Conservation (phyloP, 345 rosid genomes). For the Clarkia xantiana region DNA sequence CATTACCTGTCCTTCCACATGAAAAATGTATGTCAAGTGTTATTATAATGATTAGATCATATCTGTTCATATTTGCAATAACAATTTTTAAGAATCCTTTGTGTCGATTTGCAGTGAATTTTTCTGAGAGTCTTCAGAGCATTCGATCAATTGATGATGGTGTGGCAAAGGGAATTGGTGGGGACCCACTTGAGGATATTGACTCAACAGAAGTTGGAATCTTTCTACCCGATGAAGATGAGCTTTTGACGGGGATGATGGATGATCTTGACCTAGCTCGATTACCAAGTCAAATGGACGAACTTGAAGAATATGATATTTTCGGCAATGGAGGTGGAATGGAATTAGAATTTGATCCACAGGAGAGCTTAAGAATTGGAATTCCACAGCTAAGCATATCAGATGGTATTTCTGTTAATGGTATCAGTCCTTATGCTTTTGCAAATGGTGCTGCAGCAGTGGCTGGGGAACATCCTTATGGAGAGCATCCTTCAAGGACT, state of each 20-base stretch:
- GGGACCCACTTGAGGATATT: conserved; percentile 35
- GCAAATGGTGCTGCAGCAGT: conserved; percentile 57
- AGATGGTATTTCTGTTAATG: conserved; percentile 39
- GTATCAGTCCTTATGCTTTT: conserved; percentile 29
- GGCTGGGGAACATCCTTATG: conserved; percentile 76
- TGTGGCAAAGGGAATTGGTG: conserved; percentile 15
- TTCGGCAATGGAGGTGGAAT: conserved; percentile 87
- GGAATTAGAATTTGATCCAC: conserved; percentile 66
- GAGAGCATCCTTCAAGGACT: conserved; percentile 98
- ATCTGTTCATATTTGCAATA: too few relatives aligned
- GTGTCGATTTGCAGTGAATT: conserved; percentile 40
- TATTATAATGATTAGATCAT: too few relatives aligned
- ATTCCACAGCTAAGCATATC: conserved; percentile 37
- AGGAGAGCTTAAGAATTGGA: conserved; percentile 33
- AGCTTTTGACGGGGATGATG: conserved; percentile 66
- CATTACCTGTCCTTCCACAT: conserved; percentile 69
- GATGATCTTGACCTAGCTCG: conserved; percentile 70
- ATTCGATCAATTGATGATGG: too few relatives aligned
- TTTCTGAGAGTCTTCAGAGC: conserved; percentile 21
- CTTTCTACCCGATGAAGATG: conserved; percentile 66
- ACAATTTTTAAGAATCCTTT: conserved; percentile 2
- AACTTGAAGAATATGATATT: conserved; percentile 74
- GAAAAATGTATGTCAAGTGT: conserved; percentile 39
- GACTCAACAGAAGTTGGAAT: conserved; percentile 36
- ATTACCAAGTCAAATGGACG: conserved; percentile 55